phyloP scores from a whole-genome alignment of 495 filamentous ascomycete genomes.

The Talaromyces wortmannii region DNA sequence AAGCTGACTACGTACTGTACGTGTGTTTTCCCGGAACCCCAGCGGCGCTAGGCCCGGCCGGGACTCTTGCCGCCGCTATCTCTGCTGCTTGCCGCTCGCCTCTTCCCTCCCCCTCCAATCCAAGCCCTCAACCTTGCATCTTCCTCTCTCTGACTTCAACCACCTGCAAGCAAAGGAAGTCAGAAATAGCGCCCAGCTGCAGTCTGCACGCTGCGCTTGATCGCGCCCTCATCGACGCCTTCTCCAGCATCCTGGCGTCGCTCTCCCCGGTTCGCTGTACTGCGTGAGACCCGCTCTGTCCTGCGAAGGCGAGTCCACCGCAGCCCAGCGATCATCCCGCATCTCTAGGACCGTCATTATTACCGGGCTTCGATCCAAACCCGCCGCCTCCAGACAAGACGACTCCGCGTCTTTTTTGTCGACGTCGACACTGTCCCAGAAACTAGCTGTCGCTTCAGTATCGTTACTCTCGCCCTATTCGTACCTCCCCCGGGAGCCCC shows the following conservation, averaged over 20 bases:
- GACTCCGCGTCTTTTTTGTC: constrained; percentile 3
- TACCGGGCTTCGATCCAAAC: neutral
- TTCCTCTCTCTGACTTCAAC: neutral
- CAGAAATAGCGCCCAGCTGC: too few species aligned
- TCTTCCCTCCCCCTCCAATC: neutral
- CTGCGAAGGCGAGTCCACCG: neutral
- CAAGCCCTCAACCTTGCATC: neutral
- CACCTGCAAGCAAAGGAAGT: neutral
- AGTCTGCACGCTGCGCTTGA: neutral
- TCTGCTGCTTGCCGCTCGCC: neutral
- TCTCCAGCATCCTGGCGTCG: neutral
- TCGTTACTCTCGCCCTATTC: too few species aligned
- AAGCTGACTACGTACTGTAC: neutral
- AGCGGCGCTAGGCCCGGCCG: neutral
- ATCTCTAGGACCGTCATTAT: constrained; percentile 4
- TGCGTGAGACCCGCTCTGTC: neutral
- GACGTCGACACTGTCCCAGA: constrained; percentile 2
- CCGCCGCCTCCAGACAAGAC: neutral
- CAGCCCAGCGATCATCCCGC: constrained; percentile 4
- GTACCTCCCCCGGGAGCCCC: too few species aligned
- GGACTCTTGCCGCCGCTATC: neutral
- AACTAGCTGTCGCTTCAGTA: constrained; percentile 1
- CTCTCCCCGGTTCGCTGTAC: neutral
- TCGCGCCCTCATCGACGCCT: neutral
- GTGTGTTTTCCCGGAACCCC: neutral